Conservation (phyloP, 306 rosid species). For the Begonia peltatifolia region DNA sequence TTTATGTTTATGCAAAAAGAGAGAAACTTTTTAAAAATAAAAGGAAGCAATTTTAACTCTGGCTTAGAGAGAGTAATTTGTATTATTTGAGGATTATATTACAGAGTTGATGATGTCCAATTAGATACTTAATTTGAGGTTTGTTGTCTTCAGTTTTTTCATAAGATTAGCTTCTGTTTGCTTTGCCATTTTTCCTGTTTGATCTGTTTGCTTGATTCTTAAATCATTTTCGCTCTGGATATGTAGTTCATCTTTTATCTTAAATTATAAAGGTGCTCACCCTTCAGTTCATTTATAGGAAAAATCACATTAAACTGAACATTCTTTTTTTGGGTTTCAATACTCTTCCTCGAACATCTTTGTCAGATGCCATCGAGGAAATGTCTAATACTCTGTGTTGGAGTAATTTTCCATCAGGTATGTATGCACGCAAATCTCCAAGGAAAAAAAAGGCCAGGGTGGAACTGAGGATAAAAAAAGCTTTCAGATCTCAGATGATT, state of each 20-base stretch:
- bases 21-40: constrained; percentile 67
- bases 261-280: neutral
- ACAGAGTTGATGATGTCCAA: constrained; percentile 37
- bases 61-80: constrained; percentile 25
- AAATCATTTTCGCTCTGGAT: no score
- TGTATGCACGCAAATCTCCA: no score
- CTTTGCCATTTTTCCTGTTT: constrained; percentile 10
- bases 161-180: constrained; percentile 13
- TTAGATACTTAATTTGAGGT: constrained; percentile 21
- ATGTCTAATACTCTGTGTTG: no score
- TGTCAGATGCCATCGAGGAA: no score
- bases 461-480: no score
- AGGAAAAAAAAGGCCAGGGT: no score
- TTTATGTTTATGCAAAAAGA: constrained; percentile 51
- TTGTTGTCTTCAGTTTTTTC: constrained; percentile 18
- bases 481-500: no score
- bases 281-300: no score
- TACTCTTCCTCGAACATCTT: no score
- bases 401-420: no score
- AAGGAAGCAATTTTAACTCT: constrained; percentile 73
- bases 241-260: neutral
- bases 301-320: no score
- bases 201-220: neutral
- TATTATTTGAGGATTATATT: constrained; percentile 30
- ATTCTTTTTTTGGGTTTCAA: no score